A percentile compares a stretch with the other conserved stretches of the same genome.
Conservation (phyloP, 169 alveolate species). For the Cystoisospora suis region DNA sequence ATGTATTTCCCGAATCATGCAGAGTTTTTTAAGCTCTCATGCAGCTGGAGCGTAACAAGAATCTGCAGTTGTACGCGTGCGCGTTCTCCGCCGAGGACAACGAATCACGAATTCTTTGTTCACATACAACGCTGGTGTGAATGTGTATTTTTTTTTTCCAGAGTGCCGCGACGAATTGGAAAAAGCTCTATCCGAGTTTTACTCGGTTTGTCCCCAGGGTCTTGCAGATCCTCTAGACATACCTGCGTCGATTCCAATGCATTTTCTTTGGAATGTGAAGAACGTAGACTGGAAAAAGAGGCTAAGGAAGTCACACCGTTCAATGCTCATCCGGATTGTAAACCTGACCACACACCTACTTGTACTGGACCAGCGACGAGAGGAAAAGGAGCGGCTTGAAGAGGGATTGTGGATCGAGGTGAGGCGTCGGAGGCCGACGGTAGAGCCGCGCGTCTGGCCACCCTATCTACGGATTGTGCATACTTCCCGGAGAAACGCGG, state of each 20-base stretch:
- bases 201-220: background rate
- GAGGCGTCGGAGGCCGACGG: no score
- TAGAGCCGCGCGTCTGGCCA: no score
- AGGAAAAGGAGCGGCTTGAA: conserved; percentile 35
- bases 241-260: conserved; percentile 54
- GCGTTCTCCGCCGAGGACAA: no score
- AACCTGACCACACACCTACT: conserved; percentile 74
- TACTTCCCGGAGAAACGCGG: no score
- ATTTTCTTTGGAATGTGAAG: conserved; percentile 68
- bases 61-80: no score
- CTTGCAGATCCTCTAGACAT: background rate
- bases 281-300: conserved; percentile 77
- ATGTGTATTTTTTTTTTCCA: background rate
- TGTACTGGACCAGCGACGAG: conserved; percentile 3
- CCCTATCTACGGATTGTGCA: no score
- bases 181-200: background rate
- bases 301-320: conserved; percentile 80
- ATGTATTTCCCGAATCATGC: no score
- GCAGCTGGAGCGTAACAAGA: no score
- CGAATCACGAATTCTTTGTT: no score
- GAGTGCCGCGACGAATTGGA: conserved; percentile 48
- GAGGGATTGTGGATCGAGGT: conserved; percentile 65
- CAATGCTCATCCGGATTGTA: conserved; percentile 80
- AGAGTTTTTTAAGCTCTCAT: no score
- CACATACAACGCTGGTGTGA: background rate